These are phyloP conservation scores for Rhodotorula sp. DNA, from an alignment of 1,284 basidiomycete genomes.

Conservation along the genomic window DNA sequence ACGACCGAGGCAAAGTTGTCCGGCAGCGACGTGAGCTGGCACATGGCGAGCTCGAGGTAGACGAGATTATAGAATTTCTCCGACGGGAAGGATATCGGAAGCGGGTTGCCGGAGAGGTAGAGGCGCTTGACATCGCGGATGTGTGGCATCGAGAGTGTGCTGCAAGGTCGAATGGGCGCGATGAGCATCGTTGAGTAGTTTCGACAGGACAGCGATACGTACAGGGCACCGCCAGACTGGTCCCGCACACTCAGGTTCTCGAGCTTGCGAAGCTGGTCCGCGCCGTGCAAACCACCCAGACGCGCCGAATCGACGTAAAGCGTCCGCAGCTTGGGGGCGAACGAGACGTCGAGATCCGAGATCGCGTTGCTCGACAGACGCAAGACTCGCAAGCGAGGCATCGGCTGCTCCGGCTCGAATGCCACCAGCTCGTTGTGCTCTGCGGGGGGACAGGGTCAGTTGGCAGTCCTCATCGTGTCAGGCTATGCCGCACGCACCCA, in stretches of 20 bases:
- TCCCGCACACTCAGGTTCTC: conserved; percentile 91
- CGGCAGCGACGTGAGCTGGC: conserved; percentile 76
- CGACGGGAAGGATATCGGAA: conserved; percentile 55
- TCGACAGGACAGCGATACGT: not conserved
- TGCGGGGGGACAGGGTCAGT: conserved; percentile 48
- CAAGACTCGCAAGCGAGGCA: conserved; percentile 76
- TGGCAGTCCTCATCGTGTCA: too few relatives aligned
- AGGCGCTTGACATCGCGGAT: conserved; percentile 86
- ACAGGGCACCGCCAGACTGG: conserved; percentile 66
- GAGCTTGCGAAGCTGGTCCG: conserved; percentile 65
- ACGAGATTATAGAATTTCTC: conserved; percentile 80
- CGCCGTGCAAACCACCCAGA: conserved; percentile 57
- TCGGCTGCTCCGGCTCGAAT: conserved; percentile 47
- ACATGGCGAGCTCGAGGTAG: conserved; percentile 90
- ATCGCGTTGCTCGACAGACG: conserved; percentile 82
- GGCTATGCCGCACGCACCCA: conserved; percentile 59
- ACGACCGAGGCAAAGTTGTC: conserved; percentile 64
- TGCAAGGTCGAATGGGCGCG: conserved; percentile 8
- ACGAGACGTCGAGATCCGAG: conserved; percentile 65
- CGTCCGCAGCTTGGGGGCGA: conserved; percentile 75
- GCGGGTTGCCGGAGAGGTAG: conserved; percentile 81
- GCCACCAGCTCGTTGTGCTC: conserved; percentile 68
- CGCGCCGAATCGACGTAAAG: conserved; percentile 85
- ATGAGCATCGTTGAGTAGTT: not conserved
- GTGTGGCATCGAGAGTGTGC: conserved; percentile 62